Base-by-base conservation (phyloP, 1,284 basidiomycete genomes). In the Rhodofomes roseus region DNA sequence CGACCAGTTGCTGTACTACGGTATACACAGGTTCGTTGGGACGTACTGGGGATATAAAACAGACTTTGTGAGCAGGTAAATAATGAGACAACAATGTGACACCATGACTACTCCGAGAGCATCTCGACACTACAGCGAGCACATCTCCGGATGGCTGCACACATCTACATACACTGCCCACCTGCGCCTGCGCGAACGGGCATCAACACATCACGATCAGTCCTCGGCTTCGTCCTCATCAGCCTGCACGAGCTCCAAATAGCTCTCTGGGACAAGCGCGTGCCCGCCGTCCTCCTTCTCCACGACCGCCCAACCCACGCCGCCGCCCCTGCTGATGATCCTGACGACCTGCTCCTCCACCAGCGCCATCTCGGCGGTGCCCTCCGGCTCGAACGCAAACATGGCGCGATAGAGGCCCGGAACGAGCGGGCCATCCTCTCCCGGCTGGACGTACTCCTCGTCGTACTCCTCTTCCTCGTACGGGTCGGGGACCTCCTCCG, bases 261-360 rank as follows among this genome's bases (percentile, higher is more conserved):
- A 89, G 62, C 85, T 83, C 70, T 87, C 87, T 0, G 87, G 86
- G 9, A 89, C 87, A 23, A 89, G 76, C 16, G 84, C 85, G 64
- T 87, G 85, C 20, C 73, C 68, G 27, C 75, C 75, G 23, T 65
- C 72, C 54, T 74, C 76, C 56, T 70, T 73, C 69, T 75, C 81
- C 22, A 84, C 89, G 16, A 90, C 83, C 0, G 87, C 88, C 88
- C 89, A 90, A 0, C 89, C 89, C 3, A 87, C 84, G 0, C 87
- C 89, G 0, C 88, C 89, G 1, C 89, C 88, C 50, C 87, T 70
- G 1, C 87, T 87, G 1, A 90, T 72, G 36, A 90, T 86, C 2
- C 76, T 75, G 18, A 92, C 84, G 44, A 87, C 65, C 73, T 91
- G 87, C 57, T 86, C 89, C 72, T 92, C 88, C 61, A 78, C 81